Percentiles rank a stretch among this genome's conserved stretches.
phyloP scores from a whole-genome alignment of 164 flowering plant genomes.

The Umbellularia californica region DNA sequence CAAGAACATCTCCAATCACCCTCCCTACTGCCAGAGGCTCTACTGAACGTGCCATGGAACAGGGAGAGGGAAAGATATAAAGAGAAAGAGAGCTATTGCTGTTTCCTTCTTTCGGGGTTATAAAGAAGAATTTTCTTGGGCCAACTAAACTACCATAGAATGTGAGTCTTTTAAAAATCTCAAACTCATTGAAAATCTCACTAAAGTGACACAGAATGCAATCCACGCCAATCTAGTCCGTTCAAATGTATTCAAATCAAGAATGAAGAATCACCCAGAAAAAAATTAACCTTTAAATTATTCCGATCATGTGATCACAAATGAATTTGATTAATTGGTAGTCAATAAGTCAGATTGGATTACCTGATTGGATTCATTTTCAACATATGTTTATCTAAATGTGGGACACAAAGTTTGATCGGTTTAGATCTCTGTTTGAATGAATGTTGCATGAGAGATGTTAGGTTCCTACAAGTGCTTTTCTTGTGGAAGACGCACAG shows the following conservation, averaged over 20 bases:
- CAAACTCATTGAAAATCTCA: neutral
- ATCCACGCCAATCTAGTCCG: too few relatives aligned
- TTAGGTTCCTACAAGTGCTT: neutral
- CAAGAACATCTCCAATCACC: slow-evolving; percentile 20
- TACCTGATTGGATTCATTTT: too few relatives aligned
- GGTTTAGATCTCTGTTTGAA: neutral
- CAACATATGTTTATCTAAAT: neutral
- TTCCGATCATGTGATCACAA: too few relatives aligned
- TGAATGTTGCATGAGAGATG: neutral
- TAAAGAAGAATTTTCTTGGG: neutral
- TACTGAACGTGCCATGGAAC: slow-evolving; percentile 10
- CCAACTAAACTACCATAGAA: neutral
- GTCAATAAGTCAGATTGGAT: too few relatives aligned
- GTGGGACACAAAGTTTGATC: neutral
- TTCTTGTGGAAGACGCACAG: neutral
- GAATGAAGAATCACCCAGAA: too few relatives aligned
- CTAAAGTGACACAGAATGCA: neutral
- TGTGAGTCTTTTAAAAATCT: neutral
- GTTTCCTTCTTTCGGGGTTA: neutral
- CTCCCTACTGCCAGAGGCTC: slow-evolving; percentile 20
- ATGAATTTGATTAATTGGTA: too few relatives aligned
- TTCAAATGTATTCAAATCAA: too few relatives aligned
- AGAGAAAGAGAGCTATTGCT: neutral
- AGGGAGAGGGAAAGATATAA: neutral
- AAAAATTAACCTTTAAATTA: too few relatives aligned